Base-by-base conservation (phyloP, 164 flowering plant species). In the Dillenia suffruticosa region DNA sequence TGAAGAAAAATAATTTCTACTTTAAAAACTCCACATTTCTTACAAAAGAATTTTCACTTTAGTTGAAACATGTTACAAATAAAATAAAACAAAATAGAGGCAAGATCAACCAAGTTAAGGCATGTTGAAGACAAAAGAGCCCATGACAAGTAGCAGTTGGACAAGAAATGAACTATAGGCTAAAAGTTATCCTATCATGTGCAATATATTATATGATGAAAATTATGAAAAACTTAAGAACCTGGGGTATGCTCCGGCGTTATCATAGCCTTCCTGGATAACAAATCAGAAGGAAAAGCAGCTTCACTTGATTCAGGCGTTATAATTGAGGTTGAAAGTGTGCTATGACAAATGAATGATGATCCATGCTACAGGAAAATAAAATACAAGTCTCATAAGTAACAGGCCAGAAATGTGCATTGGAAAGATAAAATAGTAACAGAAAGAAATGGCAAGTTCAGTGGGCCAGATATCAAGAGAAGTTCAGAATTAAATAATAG, bases 181-280 rank as follows among this genome's bases (percentile, higher is more conserved):
- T 32, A 32, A 32, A 32, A 32, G 40, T 32, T 32, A 32, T 32
- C 40, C 40, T 32, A 32, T 5, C 40, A 32, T 4, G 40, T 32
- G 40, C 40, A 32, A 32, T 4, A 5, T 32, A 32, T 32, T 4
- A 32, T 32, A 32, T 5, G 40, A 32, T 5, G 40, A 9, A 59
- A 12, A 57, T 1, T 5, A 52, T 46, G 5, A 51, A 10, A 65
- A 16, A 22, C 3, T 14, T 6, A 32, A 32, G 26, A 12, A 91
- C 97, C 97, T 72, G 72, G 77, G 49, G 65, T 55, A 16, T 79
- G 76, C 14, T 91, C 89, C 10, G 84, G 74, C 46, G 77, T 63
- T 16, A 65, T 45, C 51, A 74, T 76, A 46, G 69, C 43, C 73
- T 79, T 80, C 44, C 63, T 71, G 17, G 89, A 74, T 61, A 84